Conservation (phyloP, 495 filamentous ascomycete genomes). For the Podospora appendiculata region DNA sequence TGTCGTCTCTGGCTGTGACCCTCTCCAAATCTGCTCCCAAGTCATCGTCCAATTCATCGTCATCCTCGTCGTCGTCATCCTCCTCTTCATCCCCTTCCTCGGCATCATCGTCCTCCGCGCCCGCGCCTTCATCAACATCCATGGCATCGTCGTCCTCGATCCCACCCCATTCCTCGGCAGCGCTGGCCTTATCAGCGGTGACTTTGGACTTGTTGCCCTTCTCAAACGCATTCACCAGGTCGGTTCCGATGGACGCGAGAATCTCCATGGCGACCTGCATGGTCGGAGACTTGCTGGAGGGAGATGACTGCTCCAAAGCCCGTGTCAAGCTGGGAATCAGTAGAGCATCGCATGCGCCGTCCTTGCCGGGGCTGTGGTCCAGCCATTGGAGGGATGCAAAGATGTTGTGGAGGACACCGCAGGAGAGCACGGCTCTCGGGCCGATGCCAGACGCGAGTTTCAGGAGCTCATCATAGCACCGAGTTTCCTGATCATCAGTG, state of each 20-base stretch:
- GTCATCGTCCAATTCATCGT: constrained; percentile 22
- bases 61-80: constrained; percentile 22
- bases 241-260: constrained; percentile 51
- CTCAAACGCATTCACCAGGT: constrained; percentile 37
- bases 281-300: constrained; percentile 24
- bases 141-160: constrained; percentile 25
- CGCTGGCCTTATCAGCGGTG: constrained; percentile 6
- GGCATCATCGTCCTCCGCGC: constrained; percentile 26
- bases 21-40: constrained; percentile 46
- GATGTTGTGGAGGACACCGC: constrained; percentile 47
- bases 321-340: constrained; percentile 36
- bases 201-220: constrained; percentile 21
- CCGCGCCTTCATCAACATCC: constrained; percentile 22
- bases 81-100: constrained; percentile 24
- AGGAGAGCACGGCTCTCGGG: constrained; percentile 35
- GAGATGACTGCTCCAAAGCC: constrained; percentile 23
- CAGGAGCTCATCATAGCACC: constrained; percentile 30
- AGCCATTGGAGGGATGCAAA: constrained; percentile 38
- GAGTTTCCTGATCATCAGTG: constrained; percentile 26
- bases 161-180: constrained; percentile 19
- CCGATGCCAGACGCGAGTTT: constrained; percentile 25
- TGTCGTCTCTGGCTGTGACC: constrained; percentile 41
- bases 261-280: constrained; percentile 47
- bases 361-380: constrained; percentile 38
- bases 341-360: constrained; percentile 38